Base-by-base conservation (phyloP, 352 stramenopile species). In the Globisporangium carolinianum region DNA sequence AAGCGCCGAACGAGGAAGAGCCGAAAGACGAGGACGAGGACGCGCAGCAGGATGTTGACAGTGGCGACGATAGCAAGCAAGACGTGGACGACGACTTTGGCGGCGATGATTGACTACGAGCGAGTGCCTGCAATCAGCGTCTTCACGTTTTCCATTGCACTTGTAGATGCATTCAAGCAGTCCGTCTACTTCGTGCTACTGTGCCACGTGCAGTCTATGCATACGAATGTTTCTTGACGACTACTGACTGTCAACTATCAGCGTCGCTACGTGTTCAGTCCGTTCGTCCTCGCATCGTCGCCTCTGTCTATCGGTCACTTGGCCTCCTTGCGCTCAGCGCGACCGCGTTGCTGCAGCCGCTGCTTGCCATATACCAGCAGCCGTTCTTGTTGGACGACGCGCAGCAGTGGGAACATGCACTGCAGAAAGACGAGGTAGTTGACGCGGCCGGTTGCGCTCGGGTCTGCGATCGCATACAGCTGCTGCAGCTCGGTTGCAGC, bases 391-490 rank as follows among this genome's bases (percentile, higher is more conserved):
- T 63, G 51, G 5, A 85, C 47, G 57, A 65, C 65, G 5, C 72
- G 59, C 10, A 82, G 47, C 17, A 81, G 48, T 6, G 76, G 76
- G 42, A 75, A 75, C 54, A 84, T 53, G 5, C 81, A 60, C 51
- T 87, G 75, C 50, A 84, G 66, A 39, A 86, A 86, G 56, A 63
- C 67, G 36, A 66, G 59, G 47, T 84, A 86, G 64, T 85, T 85
- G 45, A 87, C 79, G 47, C 79, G 75, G 9, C 76, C 76, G 9
- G 65, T 72, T 11, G 68, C 65, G n/a, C 70, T 68, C 3, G 69
- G 63, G 49, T 89, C 76, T 0, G 69, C 76, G 15, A 85, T 46
- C 2, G 59, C 73, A 18, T 60, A 69, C 2, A 86, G 57, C 50
- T 73, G 63, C 5, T 63, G 63, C 37, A 69, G 56, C 36, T 72